A percentile compares a stretch with the other conserved stretches of the same genome.
Conservation (phyloP, 2,329 filamentous ascomycete species). For the Pestalotiopsis sp. region DNA sequence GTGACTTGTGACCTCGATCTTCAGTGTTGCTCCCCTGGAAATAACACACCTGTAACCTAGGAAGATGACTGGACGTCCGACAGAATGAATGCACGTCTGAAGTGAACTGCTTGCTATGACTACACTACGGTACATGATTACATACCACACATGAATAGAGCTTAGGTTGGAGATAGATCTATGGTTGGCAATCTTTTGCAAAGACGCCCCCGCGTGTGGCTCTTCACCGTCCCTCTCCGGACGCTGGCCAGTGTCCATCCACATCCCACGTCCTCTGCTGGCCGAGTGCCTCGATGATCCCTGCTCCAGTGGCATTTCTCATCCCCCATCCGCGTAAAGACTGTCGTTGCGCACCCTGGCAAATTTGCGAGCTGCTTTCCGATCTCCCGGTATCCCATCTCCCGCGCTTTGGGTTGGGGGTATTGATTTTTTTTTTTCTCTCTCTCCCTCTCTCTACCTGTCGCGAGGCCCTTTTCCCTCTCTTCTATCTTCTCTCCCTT, state of each 20-base stretch:
- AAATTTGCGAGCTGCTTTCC: slow-evolving; percentile 21
- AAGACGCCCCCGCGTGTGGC: not conserved
- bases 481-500: not conserved
- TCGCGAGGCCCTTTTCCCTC: not conserved
- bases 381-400: slow-evolving; percentile 32
- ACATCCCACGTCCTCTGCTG: slow-evolving; percentile 7
- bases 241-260: not conserved
- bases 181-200: not conserved
- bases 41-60: not conserved
- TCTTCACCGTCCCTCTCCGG: slow-evolving; percentile 1
- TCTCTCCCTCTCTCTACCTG: not conserved
- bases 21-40: too few relatives aligned
- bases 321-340: slow-evolving; percentile 9
- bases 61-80: not conserved
- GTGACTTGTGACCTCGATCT: too few relatives aligned
- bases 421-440: not conserved
- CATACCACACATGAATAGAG: too few relatives aligned
- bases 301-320: slow-evolving; percentile 10
- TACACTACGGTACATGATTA: not conserved
- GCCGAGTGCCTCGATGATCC: slow-evolving; percentile 8
- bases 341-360: not conserved
- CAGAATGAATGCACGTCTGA: not conserved
- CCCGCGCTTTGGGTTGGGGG: not conserved
- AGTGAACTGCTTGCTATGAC: not conserved
- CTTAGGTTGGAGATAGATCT: too few relatives aligned